A percentile compares a stretch with the other conserved stretches of the same genome.
These are phyloP conservation scores for Wickerhamomyces pijperi DNA, from an alignment of 805 yeast species.

Conservation along the genomic window DNA sequence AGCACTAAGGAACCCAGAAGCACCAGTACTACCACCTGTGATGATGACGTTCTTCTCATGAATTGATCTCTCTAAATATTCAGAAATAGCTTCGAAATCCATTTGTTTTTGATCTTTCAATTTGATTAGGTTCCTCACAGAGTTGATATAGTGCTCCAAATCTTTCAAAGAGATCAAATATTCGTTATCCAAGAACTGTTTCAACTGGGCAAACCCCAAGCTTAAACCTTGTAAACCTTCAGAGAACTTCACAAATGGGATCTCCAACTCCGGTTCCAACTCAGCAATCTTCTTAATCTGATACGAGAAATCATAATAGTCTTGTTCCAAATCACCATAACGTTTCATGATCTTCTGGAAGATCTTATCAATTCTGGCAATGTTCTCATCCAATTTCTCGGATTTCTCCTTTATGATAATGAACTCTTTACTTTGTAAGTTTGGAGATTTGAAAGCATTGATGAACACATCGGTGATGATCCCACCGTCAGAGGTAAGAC, in stretches of 20 bases:
- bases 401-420: constrained; percentile 73
- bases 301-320: constrained; percentile 57
- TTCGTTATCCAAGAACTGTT: constrained; percentile 56
- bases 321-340: constrained; percentile 62
- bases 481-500: constrained; percentile 36
- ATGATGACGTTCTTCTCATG: constrained; percentile 48
- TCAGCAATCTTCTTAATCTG: constrained; percentile 61
- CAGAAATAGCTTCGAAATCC: constrained; percentile 79
- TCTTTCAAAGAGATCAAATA: constrained; percentile 79
- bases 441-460: constrained; percentile 82
- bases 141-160: constrained; percentile 67
- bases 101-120: constrained; percentile 84
- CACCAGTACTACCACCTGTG: constrained; percentile 30
- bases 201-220: constrained; percentile 30
- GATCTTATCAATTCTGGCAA: constrained; percentile 66
- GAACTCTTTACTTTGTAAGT: constrained; percentile 62
- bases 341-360: constrained; percentile 63
- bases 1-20: constrained; percentile 39
- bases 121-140: constrained; percentile 59
- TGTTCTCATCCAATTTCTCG: constrained; percentile 75
- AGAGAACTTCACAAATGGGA: constrained; percentile 31
- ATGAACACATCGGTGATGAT: constrained; percentile 75
- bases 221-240: constrained; percentile 34
- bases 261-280: constrained; percentile 32
- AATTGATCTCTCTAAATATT: constrained; percentile 62